phyloP scores from a whole-genome alignment of 1,284 basidiomycete species.

The Cystobasidium slooffiae region DNA sequence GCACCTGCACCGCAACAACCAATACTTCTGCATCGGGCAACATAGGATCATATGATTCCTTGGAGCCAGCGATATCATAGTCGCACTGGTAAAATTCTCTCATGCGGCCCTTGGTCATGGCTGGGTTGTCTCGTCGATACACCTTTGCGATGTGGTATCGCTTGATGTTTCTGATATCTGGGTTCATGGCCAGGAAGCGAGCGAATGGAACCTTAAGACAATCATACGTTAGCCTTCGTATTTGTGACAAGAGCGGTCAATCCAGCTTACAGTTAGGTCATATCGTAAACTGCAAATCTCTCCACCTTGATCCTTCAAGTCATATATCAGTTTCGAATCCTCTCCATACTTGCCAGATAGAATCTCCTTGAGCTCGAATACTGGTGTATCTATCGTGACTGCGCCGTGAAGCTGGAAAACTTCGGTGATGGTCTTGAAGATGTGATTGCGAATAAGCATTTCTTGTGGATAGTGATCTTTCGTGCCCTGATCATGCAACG shows the following conservation, averaged over 20 bases:
- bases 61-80: conserved; percentile 88
- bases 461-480: conserved; percentile 94
- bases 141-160: conserved; percentile 98
- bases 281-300: conserved; percentile 94
- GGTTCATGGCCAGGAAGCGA: conserved; percentile 91
- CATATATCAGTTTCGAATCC: conserved; percentile 97
- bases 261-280: conserved; percentile 77
- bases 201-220: conserved; percentile 76
- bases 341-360: conserved; percentile 96
- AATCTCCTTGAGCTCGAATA: conserved; percentile 96
- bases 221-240: background rate
- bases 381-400: conserved; percentile 92
- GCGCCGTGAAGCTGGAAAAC: conserved; percentile 90
- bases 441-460: conserved; percentile 87
- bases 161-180: conserved; percentile 69
- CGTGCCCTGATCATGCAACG: conserved; percentile 71
- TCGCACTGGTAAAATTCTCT: conserved; percentile 99
- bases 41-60: conserved; percentile 81
- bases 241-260: background rate
- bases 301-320: conserved; percentile 97
- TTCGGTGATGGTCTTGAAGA: conserved; percentile 85
- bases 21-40: conserved; percentile 94
- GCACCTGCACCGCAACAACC: conserved; percentile 77
- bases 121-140: conserved; percentile 93
- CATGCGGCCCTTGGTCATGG: conserved; percentile 98